Evolutionary conservation across 306 rosid genomes (phyloP), one percentile per base, ranked within the genome.

Genomic region (Rosa lucieae): DNA sequence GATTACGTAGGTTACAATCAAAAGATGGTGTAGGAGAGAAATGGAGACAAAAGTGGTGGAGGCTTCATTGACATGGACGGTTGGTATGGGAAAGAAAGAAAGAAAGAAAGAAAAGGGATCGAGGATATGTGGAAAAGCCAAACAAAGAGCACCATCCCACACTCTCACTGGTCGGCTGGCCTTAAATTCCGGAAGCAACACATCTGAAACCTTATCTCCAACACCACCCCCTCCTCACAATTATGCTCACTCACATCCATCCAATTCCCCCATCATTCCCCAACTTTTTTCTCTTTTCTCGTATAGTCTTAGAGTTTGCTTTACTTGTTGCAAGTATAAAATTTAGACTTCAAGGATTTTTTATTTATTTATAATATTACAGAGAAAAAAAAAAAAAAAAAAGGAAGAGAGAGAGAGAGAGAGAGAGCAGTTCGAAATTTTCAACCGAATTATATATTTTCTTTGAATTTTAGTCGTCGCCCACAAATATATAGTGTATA

Each of bases 191-290:
- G 90, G 90, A 85, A 53, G 58, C 39, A 73, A 89, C 86, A 85
- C 82, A 85, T 84, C 86, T 83, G 85, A 89, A 89, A 88, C 93
- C 89, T 91, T 89, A 93, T 93, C 97, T 87, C 88, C 86, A 92
- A 75, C 90, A 81, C 70, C 61, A 15, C 3, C 65, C 14, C 65
- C 43, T 56, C 67, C 37, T 39, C 77, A 39, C 67, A 55, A 74
- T 76, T 66, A 66, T 66, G 71, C 71, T 67, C 71, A 3, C 46
- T 39, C 72, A 44, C 55, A 13, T 62, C 71, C 61, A 59, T 62
- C 62, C 62, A 53, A 53, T 61, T 49, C 70, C 80, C 81, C 81
- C 77, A 82, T 87, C 80, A 89, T 85, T 85, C 81, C 86, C 84
- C 56, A 1, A 58, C 46, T 44, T 61, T 44, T 61, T 49, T 61